These are phyloP conservation scores for Apiotrichum laibachii DNA, from an alignment of 1,284 basidiomycete genomes.

Conservation along the genomic window DNA sequence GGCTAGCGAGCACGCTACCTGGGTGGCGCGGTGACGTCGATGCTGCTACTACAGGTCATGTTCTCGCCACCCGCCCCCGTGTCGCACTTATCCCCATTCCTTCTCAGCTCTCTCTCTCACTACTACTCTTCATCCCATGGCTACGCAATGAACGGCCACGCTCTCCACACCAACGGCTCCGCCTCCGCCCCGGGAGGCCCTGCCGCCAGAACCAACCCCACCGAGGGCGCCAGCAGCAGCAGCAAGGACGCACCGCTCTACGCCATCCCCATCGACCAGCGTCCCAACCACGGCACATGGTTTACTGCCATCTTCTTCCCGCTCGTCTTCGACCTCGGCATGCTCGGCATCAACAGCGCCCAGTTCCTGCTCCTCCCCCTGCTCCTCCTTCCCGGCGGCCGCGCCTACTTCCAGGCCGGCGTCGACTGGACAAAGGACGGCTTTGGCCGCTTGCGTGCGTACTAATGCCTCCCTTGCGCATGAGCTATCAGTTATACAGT, in stretches of 20 bases:
- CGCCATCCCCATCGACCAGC: slow-evolving; percentile 60
- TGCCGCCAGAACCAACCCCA: background rate
- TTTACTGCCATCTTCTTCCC: slow-evolving; percentile 59
- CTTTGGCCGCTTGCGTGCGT: slow-evolving; percentile 70
- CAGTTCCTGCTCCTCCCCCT: slow-evolving; percentile 67
- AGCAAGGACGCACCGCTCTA: slow-evolving; percentile 42
- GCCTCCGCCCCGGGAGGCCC: background rate
- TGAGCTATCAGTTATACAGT: too few relatives aligned
- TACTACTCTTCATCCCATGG: too few relatives aligned
- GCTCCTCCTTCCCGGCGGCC: slow-evolving; percentile 51
- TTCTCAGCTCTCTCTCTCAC: too few relatives aligned
- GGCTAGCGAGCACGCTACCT: too few relatives aligned
- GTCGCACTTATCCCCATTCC: too few relatives aligned
- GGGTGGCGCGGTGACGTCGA: too few relatives aligned
- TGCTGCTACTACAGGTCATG: too few relatives aligned
- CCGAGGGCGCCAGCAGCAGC: background rate
- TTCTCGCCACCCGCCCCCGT: too few relatives aligned
- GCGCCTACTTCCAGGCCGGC: slow-evolving; percentile 61
- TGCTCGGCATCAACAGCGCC: slow-evolving; percentile 65
- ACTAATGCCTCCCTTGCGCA: too few relatives aligned
- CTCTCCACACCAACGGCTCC: too few relatives aligned
- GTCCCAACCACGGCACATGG: slow-evolving; percentile 61
- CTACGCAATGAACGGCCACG: too few relatives aligned
- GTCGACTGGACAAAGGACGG: slow-evolving; percentile 77
- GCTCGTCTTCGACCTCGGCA: slow-evolving; percentile 65